Evolutionary conservation across 768 basidiomycete species (phyloP).

Genomic region (Leccinum olivaceopallidum): DNA sequence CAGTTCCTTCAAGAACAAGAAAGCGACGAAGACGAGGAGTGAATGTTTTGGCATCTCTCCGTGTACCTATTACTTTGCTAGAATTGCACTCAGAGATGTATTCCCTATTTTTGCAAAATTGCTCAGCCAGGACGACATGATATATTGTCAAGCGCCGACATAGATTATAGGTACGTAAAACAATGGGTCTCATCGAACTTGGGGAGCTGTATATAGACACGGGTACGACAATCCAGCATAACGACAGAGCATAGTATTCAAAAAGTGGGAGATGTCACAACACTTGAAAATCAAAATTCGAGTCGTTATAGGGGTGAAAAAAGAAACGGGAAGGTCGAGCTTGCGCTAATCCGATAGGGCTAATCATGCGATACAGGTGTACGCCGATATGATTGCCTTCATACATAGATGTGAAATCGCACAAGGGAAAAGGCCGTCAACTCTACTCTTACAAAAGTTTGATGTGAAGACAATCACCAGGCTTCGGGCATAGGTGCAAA

Average conservation of each 20-base stretch:
- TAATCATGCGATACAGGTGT: constrained; percentile 21
- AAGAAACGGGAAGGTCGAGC: background rate
- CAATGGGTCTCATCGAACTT: background rate
- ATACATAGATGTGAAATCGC: constrained; percentile 17
- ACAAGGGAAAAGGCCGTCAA: constrained; percentile 25
- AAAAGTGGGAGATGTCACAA: background rate
- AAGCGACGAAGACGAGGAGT: constrained; percentile 60
- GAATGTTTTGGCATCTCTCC: constrained; percentile 3
- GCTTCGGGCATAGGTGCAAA: constrained; percentile 80
- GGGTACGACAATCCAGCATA: constrained; percentile 1
- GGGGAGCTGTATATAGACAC: constrained; percentile 1
- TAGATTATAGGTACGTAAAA: constrained; percentile 7
- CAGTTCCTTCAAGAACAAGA: constrained; percentile 90
- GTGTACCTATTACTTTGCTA: constrained; percentile 20
- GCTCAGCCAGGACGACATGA: background rate
- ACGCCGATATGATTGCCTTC: constrained; percentile 19
- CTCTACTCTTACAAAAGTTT: constrained; percentile 20
- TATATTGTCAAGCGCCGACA: background rate
- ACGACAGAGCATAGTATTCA: constrained; percentile 4
- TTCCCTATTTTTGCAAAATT: constrained; percentile 5
- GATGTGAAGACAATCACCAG: constrained; percentile 53
- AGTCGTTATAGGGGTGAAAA: constrained; percentile 1
- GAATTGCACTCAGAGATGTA: constrained; percentile 18
- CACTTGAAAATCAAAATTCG: background rate
- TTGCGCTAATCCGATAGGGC: constrained; percentile 3